Conservation (phyloP, 2,329 filamentous ascomycete species). For the Neofusicoccum umdonicola region DNA sequence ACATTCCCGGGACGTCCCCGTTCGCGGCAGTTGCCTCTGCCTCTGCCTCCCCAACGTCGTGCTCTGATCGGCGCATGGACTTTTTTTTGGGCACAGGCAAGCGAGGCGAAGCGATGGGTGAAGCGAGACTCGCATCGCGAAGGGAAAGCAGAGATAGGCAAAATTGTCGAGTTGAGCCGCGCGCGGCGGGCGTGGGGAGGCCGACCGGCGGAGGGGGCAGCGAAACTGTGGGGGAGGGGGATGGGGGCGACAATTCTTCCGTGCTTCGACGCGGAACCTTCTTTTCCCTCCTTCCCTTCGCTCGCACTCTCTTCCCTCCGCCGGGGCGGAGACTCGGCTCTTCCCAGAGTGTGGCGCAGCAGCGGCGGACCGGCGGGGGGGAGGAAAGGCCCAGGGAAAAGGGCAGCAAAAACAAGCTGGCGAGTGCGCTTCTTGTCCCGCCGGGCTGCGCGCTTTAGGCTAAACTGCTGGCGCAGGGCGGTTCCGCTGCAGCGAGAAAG, state of each 20-base stretch:
- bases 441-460: background rate
- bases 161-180: background rate
- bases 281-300: background rate
- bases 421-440: background rate
- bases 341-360: slow-evolving; percentile 1
- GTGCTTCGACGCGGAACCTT: background rate
- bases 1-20: background rate
- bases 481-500: no score
- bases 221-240: background rate
- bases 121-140: background rate
- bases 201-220: background rate
- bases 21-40: background rate
- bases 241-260: background rate
- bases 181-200: background rate
- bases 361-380: background rate
- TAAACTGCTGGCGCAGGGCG: background rate
- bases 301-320: background rate
- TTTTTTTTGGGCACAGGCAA: background rate
- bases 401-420: background rate
- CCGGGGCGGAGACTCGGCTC: background rate
- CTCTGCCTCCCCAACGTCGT: background rate
- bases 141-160: background rate
- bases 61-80: background rate
- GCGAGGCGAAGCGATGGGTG: background rate
- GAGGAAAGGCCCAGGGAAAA: background rate